Evolutionary conservation across 352 stramenopile genomes (phyloP).

Genomic region (Peronospora destructor): DNA sequence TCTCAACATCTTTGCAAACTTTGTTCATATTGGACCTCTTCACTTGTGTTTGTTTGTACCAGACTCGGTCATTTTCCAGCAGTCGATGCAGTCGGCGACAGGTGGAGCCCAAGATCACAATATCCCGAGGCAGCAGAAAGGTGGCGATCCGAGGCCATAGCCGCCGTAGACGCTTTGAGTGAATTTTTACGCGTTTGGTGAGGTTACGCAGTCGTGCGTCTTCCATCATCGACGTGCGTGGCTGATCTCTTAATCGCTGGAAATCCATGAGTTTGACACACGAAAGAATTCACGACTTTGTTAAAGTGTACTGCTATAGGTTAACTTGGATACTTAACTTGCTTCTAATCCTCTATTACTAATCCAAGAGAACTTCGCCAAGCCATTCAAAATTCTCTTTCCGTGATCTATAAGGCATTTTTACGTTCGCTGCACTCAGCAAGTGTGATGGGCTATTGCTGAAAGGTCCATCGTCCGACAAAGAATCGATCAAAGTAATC

Average conservation of each 20-base stretch:
- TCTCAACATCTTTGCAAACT: neutral
- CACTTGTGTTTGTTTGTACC: constrained; percentile 13
- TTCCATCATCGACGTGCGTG: constrained; percentile 27
- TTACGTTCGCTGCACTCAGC: too few species aligned
- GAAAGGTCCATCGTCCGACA: too few species aligned
- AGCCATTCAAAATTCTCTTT: too few species aligned
- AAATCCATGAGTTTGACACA: neutral
- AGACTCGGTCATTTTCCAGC: constrained; percentile 37
- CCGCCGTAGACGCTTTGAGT: constrained; percentile 49
- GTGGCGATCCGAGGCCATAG: constrained; percentile 33
- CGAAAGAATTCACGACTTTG: neutral
- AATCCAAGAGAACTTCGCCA: too few species aligned
- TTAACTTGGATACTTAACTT: too few species aligned
- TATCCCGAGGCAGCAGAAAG: constrained; percentile 35
- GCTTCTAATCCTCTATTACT: too few species aligned
- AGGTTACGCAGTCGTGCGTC: constrained; percentile 38
- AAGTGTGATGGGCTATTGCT: too few species aligned
- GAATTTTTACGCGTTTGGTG: constrained; percentile 45
- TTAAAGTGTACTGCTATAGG: neutral
- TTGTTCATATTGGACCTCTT: neutral
- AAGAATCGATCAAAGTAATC: too few species aligned
- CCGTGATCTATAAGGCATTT: too few species aligned
- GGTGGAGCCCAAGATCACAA: constrained; percentile 29
- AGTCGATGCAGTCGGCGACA: constrained; percentile 37
- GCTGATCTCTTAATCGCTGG: constrained; percentile 20